Conservation (phyloP, 345 rosid genomes). For the Dovyalis caffra region DNA sequence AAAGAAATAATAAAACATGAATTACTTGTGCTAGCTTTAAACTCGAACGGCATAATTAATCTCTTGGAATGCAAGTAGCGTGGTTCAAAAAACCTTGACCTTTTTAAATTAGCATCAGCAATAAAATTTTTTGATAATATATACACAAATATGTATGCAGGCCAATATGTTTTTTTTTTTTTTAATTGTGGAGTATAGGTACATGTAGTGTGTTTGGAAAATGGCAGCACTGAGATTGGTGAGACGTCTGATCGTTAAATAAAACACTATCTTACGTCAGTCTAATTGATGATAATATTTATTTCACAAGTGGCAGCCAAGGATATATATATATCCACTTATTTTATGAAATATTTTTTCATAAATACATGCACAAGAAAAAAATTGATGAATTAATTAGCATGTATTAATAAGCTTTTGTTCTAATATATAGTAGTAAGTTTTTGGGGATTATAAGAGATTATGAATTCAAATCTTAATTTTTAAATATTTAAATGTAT, state of each 20-base stretch:
- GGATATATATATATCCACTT: neutral
- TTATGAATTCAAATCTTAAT: no score
- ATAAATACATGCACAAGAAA: no score
- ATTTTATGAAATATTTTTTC: neutral
- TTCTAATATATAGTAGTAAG: no score
- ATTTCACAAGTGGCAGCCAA: neutral
- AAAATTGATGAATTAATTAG: neutral
- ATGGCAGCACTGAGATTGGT: constrained; percentile 19
- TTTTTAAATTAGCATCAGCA: no score
- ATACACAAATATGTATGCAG: neutral
- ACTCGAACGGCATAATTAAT: no score
- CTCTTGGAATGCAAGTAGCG: no score
- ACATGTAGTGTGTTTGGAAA: constrained; percentile 17
- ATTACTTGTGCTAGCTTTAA: no score
- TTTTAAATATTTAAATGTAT: no score
- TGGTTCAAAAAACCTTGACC: no score
- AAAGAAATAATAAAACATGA: no score
- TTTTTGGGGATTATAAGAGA: no score
- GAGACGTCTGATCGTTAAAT: neutral
- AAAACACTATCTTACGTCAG: neutral
- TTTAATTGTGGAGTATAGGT: neutral
- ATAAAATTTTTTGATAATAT: neutral
- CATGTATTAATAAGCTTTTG: no score
- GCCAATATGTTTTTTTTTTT: constrained; percentile 4
- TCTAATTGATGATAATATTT: neutral